These are phyloP conservation scores for Perkinsus chesapeaki DNA, from an alignment of 169 alveolate species.

Conservation along the genomic window DNA sequence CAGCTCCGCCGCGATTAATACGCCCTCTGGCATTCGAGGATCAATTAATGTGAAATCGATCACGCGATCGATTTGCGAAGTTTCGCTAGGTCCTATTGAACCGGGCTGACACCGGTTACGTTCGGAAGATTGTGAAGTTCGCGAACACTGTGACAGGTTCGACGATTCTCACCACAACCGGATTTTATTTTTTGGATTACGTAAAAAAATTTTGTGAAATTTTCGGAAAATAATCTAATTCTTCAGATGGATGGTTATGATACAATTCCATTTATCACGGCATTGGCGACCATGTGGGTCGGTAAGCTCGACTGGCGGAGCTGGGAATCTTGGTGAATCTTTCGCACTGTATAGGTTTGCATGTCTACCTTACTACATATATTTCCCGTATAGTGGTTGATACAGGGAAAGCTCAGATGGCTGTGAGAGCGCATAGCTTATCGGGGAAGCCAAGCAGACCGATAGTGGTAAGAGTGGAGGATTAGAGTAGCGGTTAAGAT, in stretches of 20 bases:
- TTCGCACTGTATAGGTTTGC: background rate
- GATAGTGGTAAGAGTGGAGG: background rate
- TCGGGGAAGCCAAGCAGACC: background rate
- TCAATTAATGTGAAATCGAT: background rate
- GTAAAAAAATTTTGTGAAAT: background rate
- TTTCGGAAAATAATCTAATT: background rate
- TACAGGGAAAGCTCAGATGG: background rate
- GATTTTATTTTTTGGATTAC: background rate
- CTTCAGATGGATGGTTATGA: background rate
- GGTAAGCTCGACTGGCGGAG: background rate
- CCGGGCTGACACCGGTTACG: background rate
- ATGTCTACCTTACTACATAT: background rate
- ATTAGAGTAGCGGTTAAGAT: background rate
- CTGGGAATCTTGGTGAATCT: background rate
- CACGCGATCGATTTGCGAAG: background rate
- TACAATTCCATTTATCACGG: background rate
- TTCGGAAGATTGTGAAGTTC: background rate
- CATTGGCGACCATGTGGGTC: background rate
- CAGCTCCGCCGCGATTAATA: background rate
- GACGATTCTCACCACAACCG: background rate
- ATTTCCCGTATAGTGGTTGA: background rate
- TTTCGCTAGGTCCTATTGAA: background rate
- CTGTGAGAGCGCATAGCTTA: background rate
- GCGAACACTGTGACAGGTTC: background rate
- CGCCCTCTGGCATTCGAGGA: background rate